Base-by-base conservation (phyloP, 176 grass and related monocot species). In the Aechmea fasciata region DNA sequence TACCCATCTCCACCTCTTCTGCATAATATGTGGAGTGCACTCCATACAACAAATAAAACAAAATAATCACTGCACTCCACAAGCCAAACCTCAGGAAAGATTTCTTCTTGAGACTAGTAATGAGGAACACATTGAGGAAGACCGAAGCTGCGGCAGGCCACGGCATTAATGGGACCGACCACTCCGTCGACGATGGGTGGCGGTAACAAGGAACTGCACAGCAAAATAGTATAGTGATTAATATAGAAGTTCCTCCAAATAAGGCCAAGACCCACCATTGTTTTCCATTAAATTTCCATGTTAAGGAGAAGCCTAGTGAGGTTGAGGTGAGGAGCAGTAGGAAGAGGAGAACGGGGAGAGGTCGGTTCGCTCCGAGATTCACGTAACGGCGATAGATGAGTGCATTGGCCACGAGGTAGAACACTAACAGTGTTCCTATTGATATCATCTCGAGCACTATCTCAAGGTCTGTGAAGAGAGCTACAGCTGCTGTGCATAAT, bases 91-190 rank as follows among this genome's bases (percentile, higher is more conserved):
- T 69, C 3, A 62, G 17, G 53, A 77, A 77, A 48, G 75, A 59
- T 33, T 19, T 62, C 29, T 59, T 48, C 29, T 50, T 29, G 33
- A 77, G 66, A 10, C 65, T 62, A 41, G 65, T 66, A 65, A 77
- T 77, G 29, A 77, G 75, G 19, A 77, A 77, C 12, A 77, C 75
- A 48, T 67, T 77, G 75, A 77, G 75, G 65, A 77, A 77, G 75
- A 69, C 47, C 13, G 75, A 77, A 53, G 66, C 52, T 0, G 75
- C 66, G 4, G 75, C 66, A 2, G 75, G 75, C 75, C 75, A 77
- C 3, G 75, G 75, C 75, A 77, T 77, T 24, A 77, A 53, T n/a
- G 75, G 75, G 8, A 77, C 75, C 28, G 75, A 57, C 75, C 75
- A 77, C 52, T 26, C 66, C 3, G n/a, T n/a, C n/a, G 66, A 47